A percentile compares a stretch with the other conserved stretches of the same genome.
These are phyloP conservation scores for Stagonosporopsis tanaceti DNA, from an alignment of 2,329 filamentous ascomycete genomes.

Conservation along the genomic window DNA sequence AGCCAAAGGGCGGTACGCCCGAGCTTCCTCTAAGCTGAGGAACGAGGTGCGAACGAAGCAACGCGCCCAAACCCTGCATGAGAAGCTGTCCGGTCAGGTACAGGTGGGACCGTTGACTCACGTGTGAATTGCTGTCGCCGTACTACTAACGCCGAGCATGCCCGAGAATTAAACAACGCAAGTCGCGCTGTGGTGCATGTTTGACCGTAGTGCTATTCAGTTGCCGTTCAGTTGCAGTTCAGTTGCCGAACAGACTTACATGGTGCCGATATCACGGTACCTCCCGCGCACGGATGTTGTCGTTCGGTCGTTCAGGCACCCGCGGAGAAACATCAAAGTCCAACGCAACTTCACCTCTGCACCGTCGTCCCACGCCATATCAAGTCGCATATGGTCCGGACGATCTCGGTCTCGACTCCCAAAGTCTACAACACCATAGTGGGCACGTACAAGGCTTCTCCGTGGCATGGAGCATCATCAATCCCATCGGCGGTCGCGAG, in stretches of 20 bases:
- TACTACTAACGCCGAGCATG: too few relatives aligned
- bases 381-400: background rate
- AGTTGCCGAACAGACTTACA: background rate
- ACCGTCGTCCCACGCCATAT: constrained; percentile 1
- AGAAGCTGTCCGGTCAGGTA: constrained; percentile 54
- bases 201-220: too few relatives aligned
- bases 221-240: too few relatives aligned
- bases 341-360: constrained; percentile 6
- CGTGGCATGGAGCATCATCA: constrained; percentile 2
- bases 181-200: too few relatives aligned
- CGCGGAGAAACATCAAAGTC: constrained; percentile 28
- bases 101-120: constrained; percentile 56
- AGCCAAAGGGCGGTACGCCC: constrained; percentile 65
- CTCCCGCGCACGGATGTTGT: too few relatives aligned
- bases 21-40: constrained; percentile 45
- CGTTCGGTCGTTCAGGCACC: constrained; percentile 7
- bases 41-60: constrained; percentile 43
- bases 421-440: too few relatives aligned
- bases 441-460: background rate
- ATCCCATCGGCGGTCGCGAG: background rate
- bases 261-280: background rate
- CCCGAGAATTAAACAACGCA: too few relatives aligned
- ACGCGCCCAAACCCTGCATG: constrained; percentile 58
- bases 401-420: constrained; percentile 1
- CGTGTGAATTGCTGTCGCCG: background rate